A percentile compares a stretch with the other conserved stretches of the same genome.
Conservation (phyloP, 352 stramenopile genomes). For the Globisporangium apiculatum region DNA sequence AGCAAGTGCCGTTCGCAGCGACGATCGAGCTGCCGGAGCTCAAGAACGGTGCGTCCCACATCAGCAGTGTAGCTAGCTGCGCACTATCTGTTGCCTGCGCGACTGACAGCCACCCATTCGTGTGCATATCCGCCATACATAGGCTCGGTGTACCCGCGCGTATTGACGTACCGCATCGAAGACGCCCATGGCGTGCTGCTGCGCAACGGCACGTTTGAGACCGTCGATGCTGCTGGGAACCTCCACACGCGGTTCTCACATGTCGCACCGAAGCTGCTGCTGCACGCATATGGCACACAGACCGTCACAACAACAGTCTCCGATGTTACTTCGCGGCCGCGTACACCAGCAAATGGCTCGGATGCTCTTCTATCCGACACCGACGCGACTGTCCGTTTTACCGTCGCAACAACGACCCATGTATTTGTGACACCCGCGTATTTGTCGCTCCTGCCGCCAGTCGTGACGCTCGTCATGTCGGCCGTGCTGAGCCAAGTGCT, state of each 20-base stretch:
- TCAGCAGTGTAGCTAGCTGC: too few species aligned
- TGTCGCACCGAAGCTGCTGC: slow-evolving; percentile 35
- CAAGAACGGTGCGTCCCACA: slow-evolving; percentile 48
- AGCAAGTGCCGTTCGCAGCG: slow-evolving; percentile 57
- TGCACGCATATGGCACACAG: slow-evolving; percentile 35
- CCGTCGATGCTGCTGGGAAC: slow-evolving; percentile 60
- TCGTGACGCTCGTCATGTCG: slow-evolving; percentile 75
- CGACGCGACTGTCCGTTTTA: slow-evolving; percentile 30
- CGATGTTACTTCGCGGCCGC: not conserved
- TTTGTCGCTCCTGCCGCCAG: slow-evolving; percentile 62
- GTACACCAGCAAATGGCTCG: too few species aligned
- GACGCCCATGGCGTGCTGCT: slow-evolving; percentile 40
- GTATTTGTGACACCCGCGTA: slow-evolving; percentile 67
- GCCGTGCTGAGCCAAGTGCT: slow-evolving; percentile 72
- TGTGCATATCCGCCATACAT: not conserved
- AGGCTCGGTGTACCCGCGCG: slow-evolving; percentile 66
- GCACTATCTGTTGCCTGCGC: too few species aligned
- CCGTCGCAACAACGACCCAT: slow-evolving; percentile 20
- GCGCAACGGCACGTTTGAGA: slow-evolving; percentile 56
- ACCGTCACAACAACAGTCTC: slow-evolving; percentile 45
- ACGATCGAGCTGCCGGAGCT: slow-evolving; percentile 60
- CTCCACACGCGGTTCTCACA: slow-evolving; percentile 36
- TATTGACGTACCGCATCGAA: slow-evolving; percentile 47
- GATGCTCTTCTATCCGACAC: slow-evolving; percentile 2
- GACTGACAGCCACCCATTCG: not conserved